Evolutionary conservation across 2,329 filamentous ascomycete genomes (phyloP).

Genomic region (Lachnellula arida): DNA sequence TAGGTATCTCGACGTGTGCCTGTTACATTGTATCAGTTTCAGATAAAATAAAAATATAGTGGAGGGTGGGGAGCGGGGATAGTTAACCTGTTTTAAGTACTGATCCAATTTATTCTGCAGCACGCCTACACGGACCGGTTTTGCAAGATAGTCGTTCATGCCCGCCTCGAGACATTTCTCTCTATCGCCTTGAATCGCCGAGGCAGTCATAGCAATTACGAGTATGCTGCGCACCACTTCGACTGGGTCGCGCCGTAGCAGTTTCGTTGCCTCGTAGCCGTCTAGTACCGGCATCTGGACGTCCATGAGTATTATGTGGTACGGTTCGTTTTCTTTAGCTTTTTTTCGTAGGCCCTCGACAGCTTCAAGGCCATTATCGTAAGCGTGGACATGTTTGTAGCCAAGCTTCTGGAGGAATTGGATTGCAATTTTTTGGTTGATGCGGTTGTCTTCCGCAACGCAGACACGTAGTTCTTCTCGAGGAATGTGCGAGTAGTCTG

Average conservation of each 20-base stretch:
- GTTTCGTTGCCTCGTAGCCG: conserved; percentile 84
- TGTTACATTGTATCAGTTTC: not conserved
- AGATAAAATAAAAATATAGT: not conserved
- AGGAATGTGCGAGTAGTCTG: conserved; percentile 68
- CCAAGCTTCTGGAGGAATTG: conserved; percentile 84
- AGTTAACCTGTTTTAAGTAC: conserved; percentile 44
- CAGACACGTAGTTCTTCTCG: conserved; percentile 79
- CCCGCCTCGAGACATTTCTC: conserved; percentile 94
- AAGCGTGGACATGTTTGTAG: conserved; percentile 76
- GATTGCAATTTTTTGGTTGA: conserved; percentile 91
- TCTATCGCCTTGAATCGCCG: conserved; percentile 86
- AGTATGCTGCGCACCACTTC: conserved; percentile 75
- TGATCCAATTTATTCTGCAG: conserved; percentile 77
- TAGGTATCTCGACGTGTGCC: conserved; percentile 20
- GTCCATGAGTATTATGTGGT: conserved; percentile 92
- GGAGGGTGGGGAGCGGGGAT: not conserved
- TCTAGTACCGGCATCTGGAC: conserved; percentile 94
- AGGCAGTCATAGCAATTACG: conserved; percentile 97
- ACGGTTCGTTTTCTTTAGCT: conserved; percentile 67
- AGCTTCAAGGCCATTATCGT: conserved; percentile 83
- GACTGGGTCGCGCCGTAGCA: conserved; percentile 71
- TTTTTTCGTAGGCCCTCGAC: conserved; percentile 80
- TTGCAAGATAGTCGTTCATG: conserved; percentile 97
- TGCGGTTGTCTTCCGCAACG: conserved; percentile 91
- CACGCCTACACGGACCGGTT: conserved; percentile 85